phyloP scores from a whole-genome alignment of 495 filamentous ascomycete genomes.

The Lasiosphaeria ovina region DNA sequence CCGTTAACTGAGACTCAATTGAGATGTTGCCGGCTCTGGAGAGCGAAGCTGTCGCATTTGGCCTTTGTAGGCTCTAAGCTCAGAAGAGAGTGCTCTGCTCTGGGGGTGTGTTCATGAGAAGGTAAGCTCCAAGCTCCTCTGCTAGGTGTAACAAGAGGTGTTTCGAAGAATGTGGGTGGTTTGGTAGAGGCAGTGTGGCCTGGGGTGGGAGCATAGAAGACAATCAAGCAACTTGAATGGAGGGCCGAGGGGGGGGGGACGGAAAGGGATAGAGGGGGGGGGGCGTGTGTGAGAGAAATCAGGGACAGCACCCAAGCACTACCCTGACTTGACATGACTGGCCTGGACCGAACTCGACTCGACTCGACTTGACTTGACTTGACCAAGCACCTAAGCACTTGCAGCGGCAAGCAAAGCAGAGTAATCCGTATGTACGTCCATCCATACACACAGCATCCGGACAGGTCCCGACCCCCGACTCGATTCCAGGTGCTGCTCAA shows the following conservation, averaged over 20 bases:
- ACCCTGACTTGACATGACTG: not conserved
- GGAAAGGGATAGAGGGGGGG: conserved; percentile 26
- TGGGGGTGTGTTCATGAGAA: conserved; percentile 20
- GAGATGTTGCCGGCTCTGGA: conserved; percentile 27
- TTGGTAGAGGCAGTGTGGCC: conserved; percentile 22
- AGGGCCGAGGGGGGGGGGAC: conserved; percentile 26
- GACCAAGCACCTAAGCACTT: too few relatives aligned
- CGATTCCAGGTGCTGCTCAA: not conserved
- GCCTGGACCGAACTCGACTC: too few relatives aligned
- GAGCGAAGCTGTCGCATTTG: conserved; percentile 26
- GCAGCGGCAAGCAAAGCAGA: too few relatives aligned
- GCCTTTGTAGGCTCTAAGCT: conserved; percentile 20
- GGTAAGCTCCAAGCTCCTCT: conserved; percentile 35
- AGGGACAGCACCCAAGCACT: not conserved
- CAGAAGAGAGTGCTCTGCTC: conserved; percentile 14
- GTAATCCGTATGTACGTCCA: too few relatives aligned
- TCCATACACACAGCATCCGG: too few relatives aligned
- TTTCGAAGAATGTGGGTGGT: conserved; percentile 43
- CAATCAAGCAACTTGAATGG: conserved; percentile 34
- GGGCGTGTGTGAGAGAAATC: conserved; percentile 1
- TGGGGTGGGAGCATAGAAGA: conserved; percentile 22
- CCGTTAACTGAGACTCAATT: conserved; percentile 34
- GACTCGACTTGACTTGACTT: too few relatives aligned
- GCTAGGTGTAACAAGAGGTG: conserved; percentile 47
- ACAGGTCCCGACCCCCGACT: too few relatives aligned